Evolutionary conservation across 1,139 yeast genomes (phyloP).

Genomic region (Ogataea hybrid): DNA sequence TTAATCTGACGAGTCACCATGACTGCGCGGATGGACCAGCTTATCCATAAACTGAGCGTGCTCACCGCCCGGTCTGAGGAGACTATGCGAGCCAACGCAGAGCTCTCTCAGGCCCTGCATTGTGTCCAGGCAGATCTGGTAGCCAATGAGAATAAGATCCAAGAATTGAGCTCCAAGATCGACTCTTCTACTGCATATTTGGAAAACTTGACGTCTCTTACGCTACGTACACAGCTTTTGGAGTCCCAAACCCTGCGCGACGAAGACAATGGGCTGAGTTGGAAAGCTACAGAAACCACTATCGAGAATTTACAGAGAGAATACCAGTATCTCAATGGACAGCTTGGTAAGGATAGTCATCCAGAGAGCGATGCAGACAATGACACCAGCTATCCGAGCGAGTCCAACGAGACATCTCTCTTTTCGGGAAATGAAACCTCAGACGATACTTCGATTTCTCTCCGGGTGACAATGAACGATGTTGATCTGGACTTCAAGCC

Average conservation of each 20-base stretch:
- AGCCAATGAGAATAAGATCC: slow-evolving; percentile 20
- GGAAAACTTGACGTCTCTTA: slow-evolving; percentile 35
- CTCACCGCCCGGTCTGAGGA: slow-evolving; percentile 14
- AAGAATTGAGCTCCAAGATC: slow-evolving; percentile 21
- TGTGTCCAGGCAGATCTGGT: slow-evolving; percentile 17
- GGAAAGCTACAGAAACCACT: slow-evolving; percentile 45
- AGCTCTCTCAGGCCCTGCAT: slow-evolving; percentile 19
- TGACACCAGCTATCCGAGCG: too few relatives aligned
- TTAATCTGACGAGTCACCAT: slow-evolving; percentile 10
- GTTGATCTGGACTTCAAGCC: neutral
- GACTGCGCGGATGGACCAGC: slow-evolving; percentile 6
- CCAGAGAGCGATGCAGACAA: slow-evolving; percentile 1
- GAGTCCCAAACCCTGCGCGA: slow-evolving; percentile 36
- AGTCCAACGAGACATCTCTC: neutral
- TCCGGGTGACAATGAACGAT: neutral
- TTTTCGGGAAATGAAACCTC: neutral
- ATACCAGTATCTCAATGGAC: slow-evolving; percentile 39
- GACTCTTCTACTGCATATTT: slow-evolving; percentile 30
- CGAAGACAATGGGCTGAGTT: slow-evolving; percentile 34
- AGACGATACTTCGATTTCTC: neutral
- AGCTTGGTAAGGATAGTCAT: slow-evolving; percentile 22
- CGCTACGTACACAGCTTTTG: slow-evolving; percentile 37
- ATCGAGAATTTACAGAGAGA: slow-evolving; percentile 50
- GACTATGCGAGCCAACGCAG: slow-evolving; percentile 17
- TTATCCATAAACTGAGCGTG: slow-evolving; percentile 3